Evolutionary conservation across 2,329 filamentous ascomycete genomes (phyloP), one percentile per base, ranked within the genome.

Genomic region (Kalaharituber pfeilii): DNA sequence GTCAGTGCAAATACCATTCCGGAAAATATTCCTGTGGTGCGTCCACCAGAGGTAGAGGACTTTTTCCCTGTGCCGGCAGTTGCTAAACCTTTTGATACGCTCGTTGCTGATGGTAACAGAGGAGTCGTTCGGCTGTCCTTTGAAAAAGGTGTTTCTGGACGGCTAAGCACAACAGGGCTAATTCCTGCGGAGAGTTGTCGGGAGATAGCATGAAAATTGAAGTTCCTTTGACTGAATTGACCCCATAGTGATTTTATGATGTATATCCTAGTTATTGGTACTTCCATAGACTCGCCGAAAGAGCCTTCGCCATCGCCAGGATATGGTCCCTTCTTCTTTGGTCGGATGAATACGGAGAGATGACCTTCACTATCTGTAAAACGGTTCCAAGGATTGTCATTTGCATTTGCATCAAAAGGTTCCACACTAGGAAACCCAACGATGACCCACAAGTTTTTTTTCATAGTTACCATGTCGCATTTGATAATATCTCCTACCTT

Each of bases 161-260:
- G 27, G 22, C 18, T 24, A 49, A 30, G n/a, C 44, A 33, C 22
- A 36, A 42, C 28, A 53, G 51, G 15, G 44, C 42, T 20, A 24
- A 20, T 11, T 36, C 30, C 30, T 36, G 30, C 30, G 3, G 42
- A 20, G 13, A 47, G n/a, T 22, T 24, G 13, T 15, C 13, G 44
- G 25, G 44, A 7, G 2, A 13, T 22, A 2, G 15, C 20, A 3
- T 24, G 13, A 15, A 30, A 51, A 18, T 13, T 42, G 5, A 18
- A 51, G n/a, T 51, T 45, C 7, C 58, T 45, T 9, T 29, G 13
- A 4, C 47, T 11, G 25, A 60, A 61, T 24, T 61, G 54, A 24
- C 55, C 49, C 59, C 59, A 61, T 45, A 61, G 56, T 20, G 50
- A 39, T 53, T 60, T 56, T 30, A 55, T 51, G n/a, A 61, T 49